Evolutionary conservation across 1,284 basidiomycete species (phyloP).

Genomic region (Chalciporus sp.): DNA sequence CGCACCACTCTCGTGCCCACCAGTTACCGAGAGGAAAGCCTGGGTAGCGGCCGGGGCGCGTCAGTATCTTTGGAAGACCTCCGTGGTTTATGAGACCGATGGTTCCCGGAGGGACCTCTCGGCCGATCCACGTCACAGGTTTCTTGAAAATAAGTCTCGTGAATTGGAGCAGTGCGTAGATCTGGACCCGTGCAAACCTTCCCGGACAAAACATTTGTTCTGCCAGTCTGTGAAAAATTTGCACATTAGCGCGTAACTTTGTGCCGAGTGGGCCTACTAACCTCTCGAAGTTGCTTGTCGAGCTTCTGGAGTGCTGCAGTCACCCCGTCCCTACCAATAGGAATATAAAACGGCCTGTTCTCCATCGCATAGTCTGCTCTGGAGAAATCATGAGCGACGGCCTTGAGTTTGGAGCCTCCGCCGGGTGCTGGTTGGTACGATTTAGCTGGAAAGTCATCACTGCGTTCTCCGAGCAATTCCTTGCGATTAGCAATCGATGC

Average conservation of each 20-base stretch:
- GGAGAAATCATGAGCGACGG: constrained; percentile 30
- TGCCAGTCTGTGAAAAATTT: constrained; percentile 47
- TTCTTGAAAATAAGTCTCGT: constrained; percentile 33
- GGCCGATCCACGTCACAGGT: constrained; percentile 70
- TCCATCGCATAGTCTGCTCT: constrained; percentile 32
- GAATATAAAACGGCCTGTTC: constrained; percentile 68
- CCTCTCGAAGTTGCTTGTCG: constrained; percentile 57
- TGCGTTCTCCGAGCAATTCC: constrained; percentile 19
- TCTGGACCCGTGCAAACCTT: constrained; percentile 36
- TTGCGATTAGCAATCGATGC: constrained; percentile 28
- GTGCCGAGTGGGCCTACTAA: constrained; percentile 27
- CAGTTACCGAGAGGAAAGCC: constrained; percentile 75
- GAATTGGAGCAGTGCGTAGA: neutral
- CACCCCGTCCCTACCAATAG: constrained; percentile 63
- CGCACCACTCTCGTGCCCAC: constrained; percentile 74
- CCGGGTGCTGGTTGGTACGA: neutral
- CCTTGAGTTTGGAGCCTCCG: constrained; percentile 5
- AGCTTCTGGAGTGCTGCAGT: constrained; percentile 67
- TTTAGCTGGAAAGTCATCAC: constrained; percentile 22
- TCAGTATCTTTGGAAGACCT: constrained; percentile 73
- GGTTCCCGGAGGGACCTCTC: constrained; percentile 65
- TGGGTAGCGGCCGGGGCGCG: constrained; percentile 73
- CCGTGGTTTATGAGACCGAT: constrained; percentile 77
- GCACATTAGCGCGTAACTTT: constrained; percentile 1
- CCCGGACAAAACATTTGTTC: constrained; percentile 51